Conservation (phyloP, 495 filamentous ascomycete species). For the Neurospora discreta region DNA sequence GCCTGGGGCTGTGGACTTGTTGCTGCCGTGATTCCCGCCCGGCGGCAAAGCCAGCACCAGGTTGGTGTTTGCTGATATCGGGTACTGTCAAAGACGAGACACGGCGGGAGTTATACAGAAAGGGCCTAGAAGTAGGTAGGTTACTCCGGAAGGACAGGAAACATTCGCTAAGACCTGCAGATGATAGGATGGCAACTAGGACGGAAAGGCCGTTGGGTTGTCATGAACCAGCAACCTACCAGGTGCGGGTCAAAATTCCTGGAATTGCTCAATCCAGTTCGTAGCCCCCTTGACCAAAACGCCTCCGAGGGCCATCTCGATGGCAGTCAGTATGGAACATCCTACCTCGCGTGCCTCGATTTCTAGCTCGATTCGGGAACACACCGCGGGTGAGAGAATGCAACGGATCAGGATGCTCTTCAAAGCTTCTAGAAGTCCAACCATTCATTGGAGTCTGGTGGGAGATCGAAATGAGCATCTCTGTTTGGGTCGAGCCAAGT, state of each 20-base stretch:
- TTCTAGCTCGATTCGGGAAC: neutral
- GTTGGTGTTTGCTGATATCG: neutral
- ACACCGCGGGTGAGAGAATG: neutral
- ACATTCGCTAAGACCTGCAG: neutral
- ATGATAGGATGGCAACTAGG: neutral
- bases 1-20: neutral
- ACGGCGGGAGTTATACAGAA: neutral
- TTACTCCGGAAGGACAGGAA: neutral
- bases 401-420: neutral
- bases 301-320: neutral
- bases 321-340: neutral
- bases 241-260: neutral
- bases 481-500: conserved; percentile 11
- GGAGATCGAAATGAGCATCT: conserved; percentile 14
- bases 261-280: neutral
- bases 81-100: neutral
- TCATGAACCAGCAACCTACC: neutral
- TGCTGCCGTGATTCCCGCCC: neutral
- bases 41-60: neutral
- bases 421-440: neutral
- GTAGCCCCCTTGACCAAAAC: neutral
- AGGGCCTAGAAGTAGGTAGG: neutral
- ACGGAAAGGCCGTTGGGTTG: neutral
- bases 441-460: neutral
- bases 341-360: neutral